Evolutionary conservation across 495 filamentous ascomycete genomes (phyloP).

Genomic region (Trichoderma parareesei): DNA sequence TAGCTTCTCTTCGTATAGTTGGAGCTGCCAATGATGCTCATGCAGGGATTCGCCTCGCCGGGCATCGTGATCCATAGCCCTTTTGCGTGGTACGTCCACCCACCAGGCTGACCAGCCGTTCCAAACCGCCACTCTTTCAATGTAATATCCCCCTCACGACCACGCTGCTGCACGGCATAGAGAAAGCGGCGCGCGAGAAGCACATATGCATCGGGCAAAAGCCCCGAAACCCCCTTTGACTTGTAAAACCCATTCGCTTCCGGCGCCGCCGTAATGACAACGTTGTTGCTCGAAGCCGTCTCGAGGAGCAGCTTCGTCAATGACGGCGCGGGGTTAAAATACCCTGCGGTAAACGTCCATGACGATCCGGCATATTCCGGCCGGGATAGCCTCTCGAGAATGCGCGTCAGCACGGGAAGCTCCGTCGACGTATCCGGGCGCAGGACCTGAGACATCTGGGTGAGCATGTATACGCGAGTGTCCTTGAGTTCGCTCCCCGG

Average conservation of each 20-base stretch:
- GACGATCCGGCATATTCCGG: slow-evolving; percentile 55
- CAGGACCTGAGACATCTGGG: slow-evolving; percentile 79
- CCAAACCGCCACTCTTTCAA: slow-evolving; percentile 86
- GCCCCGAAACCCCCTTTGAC: slow-evolving; percentile 76
- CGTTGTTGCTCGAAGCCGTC: slow-evolving; percentile 58
- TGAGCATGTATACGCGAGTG: slow-evolving; percentile 76
- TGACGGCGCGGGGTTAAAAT: slow-evolving; percentile 89
- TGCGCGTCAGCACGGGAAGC: slow-evolving; percentile 63
- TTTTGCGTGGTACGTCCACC: slow-evolving; percentile 98
- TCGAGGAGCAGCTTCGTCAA: slow-evolving; percentile 70
- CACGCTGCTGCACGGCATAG: slow-evolving; percentile 51
- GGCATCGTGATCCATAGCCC: slow-evolving; percentile 86
- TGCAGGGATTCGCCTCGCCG: slow-evolving; percentile 49
- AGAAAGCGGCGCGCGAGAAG: slow-evolving; percentile 78
- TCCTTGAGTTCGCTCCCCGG: slow-evolving; percentile 26
- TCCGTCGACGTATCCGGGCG: slow-evolving; percentile 79
- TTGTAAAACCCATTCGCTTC: slow-evolving; percentile 94
- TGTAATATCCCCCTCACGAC: slow-evolving; percentile 52
- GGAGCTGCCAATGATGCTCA: slow-evolving; percentile 79
- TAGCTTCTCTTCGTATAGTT: slow-evolving; percentile 97
- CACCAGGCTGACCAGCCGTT: slow-evolving; percentile 66
- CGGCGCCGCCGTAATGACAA: slow-evolving; percentile 88
- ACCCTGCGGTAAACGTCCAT: slow-evolving; percentile 96
- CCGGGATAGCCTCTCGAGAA: slow-evolving; percentile 58
- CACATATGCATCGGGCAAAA: slow-evolving; percentile 88